phyloP scores from a whole-genome alignment of 1,139 yeast genomes.

The Saccharomyces hybrid region DNA sequence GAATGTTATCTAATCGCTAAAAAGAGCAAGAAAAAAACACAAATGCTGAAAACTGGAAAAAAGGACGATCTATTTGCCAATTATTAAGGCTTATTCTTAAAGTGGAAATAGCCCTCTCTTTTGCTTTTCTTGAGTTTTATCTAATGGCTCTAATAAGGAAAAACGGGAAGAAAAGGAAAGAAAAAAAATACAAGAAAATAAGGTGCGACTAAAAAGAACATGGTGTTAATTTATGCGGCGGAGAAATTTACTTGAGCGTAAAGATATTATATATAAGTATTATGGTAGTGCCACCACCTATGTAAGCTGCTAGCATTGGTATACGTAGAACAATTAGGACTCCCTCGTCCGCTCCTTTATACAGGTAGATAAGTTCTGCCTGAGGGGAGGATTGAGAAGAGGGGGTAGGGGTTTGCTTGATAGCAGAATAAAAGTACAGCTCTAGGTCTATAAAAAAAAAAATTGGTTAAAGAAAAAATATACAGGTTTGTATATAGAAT shows the following conservation, averaged over 20 bases:
- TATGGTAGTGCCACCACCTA: neutral
- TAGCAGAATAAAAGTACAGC: neutral
- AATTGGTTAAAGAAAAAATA: neutral
- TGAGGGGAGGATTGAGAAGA: neutral
- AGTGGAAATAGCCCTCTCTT: neutral
- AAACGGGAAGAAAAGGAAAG: conserved; percentile 1
- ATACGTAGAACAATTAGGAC: neutral
- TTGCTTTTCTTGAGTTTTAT: neutral
- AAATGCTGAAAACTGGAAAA: neutral
- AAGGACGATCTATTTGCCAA: neutral
- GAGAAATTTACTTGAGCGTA: neutral
- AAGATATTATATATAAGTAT: neutral
- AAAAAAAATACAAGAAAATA: neutral
- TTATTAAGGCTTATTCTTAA: neutral
- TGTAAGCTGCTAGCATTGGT: too few relatives aligned
- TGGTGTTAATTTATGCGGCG: neutral
- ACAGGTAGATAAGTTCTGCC: neutral
- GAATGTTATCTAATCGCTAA: neutral
- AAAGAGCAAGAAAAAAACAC: neutral
- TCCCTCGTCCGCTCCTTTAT: neutral
- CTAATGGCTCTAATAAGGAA: neutral
- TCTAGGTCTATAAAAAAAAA: neutral
- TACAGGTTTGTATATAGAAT: conserved; percentile 4
- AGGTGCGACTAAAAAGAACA: neutral
- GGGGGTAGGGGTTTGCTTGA: neutral